Conservation (phyloP, 2,329 filamentous ascomycete genomes). For the Beauveria brongniartii region DNA sequence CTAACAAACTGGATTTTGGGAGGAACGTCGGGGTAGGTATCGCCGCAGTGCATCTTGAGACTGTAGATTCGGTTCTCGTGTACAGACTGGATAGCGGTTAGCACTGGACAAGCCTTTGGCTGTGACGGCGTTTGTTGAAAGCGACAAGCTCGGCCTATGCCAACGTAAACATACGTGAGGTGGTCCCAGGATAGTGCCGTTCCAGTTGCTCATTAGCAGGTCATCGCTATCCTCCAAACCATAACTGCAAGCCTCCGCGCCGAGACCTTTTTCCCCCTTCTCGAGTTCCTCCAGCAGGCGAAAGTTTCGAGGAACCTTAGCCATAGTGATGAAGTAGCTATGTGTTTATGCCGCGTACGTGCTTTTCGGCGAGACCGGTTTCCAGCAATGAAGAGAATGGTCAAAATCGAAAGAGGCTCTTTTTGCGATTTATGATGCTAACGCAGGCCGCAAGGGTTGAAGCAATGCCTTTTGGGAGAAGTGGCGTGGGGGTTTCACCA, state of each 20-base stretch:
- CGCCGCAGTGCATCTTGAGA: slow-evolving; percentile 90
- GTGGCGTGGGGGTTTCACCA: not conserved
- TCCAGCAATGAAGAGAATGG: not conserved
- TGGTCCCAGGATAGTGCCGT: slow-evolving; percentile 92
- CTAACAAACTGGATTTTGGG: slow-evolving; percentile 89
- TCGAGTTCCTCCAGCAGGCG: slow-evolving; percentile 94
- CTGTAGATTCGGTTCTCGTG: slow-evolving; percentile 99
- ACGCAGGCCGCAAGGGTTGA: not conserved
- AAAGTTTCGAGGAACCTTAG: slow-evolving; percentile 86
- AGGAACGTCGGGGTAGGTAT: slow-evolving; percentile 79
- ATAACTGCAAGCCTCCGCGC: slow-evolving; percentile 95
- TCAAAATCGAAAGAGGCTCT: not conserved
- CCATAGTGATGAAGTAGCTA: slow-evolving; percentile 23
- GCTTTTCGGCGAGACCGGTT: not conserved
- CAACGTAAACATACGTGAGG: slow-evolving; percentile 64
- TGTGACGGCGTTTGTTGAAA: not conserved
- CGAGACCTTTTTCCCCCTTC: slow-evolving; percentile 96
- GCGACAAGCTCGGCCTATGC: not conserved
- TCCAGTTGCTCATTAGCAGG: slow-evolving; percentile 96
- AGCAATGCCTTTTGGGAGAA: not conserved
- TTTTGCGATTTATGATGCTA: not conserved
- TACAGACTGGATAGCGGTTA: slow-evolving; percentile 54
- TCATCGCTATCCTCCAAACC: slow-evolving; percentile 92
- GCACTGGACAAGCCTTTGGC: not conserved
- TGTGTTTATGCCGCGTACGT: not conserved